A percentile compares a stretch with the other conserved stretches of the same genome.
Conservation (phyloP, 176 grass and related monocot genomes). For the Carex parvula region DNA sequence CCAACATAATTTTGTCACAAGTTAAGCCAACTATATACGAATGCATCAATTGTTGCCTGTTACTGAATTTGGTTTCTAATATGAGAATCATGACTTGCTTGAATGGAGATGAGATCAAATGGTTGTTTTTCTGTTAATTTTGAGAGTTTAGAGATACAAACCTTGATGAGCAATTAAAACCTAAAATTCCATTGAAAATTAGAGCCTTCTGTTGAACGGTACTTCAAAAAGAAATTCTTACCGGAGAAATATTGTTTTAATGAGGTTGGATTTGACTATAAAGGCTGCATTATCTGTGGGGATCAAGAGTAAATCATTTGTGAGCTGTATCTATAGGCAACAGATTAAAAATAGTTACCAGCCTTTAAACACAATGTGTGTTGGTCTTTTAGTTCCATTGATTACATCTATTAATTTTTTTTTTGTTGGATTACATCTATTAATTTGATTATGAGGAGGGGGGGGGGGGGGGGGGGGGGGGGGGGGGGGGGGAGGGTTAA, state of each 20-base stretch:
- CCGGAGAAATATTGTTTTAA: not conserved
- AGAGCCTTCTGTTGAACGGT: not conserved
- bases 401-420: no score
- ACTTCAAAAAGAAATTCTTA: not conserved
- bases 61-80: not conserved
- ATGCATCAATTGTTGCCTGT: not conserved
- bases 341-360: not conserved
- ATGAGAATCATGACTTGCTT: not conserved
- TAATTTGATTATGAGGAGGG: no score
- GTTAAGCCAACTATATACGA: not conserved
- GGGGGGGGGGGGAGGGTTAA: no score
- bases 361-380: not conserved
- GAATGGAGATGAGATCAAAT: not conserved
- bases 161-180: not conserved
- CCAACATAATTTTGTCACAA: no score
- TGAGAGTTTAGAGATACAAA: not conserved
- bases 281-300: not conserved
- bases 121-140: not conserved
- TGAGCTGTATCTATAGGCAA: not conserved
- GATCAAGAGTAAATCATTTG: not conserved
- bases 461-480: no score
- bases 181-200: no score
- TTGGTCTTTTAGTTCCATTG: no score
- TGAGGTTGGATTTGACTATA: not conserved
- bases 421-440: no score